These are phyloP conservation scores for Warburgia ugandensis DNA, from an alignment of 164 flowering plant species.

Conservation along the genomic window DNA sequence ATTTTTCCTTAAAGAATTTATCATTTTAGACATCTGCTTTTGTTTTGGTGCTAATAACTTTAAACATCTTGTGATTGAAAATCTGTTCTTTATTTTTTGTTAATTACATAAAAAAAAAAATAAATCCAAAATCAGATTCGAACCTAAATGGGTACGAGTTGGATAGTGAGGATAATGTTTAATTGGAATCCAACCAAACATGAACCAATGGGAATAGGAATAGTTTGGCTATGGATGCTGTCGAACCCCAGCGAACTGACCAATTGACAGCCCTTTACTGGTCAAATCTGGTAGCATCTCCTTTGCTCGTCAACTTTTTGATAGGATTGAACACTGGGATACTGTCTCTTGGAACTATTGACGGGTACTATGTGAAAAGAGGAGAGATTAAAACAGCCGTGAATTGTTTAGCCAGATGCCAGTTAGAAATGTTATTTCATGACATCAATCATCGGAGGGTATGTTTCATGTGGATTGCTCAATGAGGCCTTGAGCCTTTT, in stretches of 20 bases:
- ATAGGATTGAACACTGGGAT: constrained; percentile 20
- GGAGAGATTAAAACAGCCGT: constrained; percentile 25
- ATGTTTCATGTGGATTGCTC: constrained; percentile 17
- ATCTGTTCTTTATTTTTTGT: too few species aligned
- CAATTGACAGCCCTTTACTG: constrained; percentile 31
- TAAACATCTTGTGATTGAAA: too few species aligned
- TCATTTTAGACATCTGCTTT: too few species aligned
- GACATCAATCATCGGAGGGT: constrained; percentile 34
- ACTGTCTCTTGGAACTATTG: constrained; percentile 44
- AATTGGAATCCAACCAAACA: too few species aligned
- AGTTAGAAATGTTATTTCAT: constrained; percentile 27
- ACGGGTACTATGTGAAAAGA: constrained; percentile 31
- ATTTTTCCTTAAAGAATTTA: too few species aligned
- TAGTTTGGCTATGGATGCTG: constrained; percentile 22
- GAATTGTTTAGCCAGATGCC: constrained; percentile 32
- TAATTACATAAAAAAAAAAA: too few species aligned
- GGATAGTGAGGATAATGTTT: too few species aligned
- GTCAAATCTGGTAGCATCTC: constrained; percentile 21
- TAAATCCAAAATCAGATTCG: too few species aligned
- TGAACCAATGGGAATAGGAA: too few species aligned
- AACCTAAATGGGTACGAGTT: too few species aligned
- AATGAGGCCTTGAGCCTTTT: constrained; percentile 21
- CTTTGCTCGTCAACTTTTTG: constrained; percentile 25
- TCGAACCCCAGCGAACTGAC: constrained; percentile 31
- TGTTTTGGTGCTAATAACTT: too few species aligned